phyloP scores from a whole-genome alignment of 164 flowering plant genomes.

The Stephania cephalantha region DNA sequence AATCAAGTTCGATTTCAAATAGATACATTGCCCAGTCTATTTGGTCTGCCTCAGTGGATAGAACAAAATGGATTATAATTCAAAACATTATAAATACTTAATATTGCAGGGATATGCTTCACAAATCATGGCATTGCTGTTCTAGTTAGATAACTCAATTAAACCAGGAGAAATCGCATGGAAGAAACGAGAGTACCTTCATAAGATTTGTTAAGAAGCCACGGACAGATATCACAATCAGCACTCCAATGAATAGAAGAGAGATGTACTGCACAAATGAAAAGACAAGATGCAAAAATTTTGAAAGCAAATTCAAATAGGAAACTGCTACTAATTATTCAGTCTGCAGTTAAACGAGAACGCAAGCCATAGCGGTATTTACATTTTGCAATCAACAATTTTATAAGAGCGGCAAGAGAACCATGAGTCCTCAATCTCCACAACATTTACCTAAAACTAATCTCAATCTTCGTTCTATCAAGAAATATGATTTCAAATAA shows the following conservation, averaged over 20 bases:
- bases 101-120: not conserved
- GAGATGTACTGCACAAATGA: constrained; percentile 71
- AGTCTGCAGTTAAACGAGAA: not conserved
- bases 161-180: not conserved
- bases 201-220: constrained; percentile 87
- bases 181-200: constrained; percentile 56
- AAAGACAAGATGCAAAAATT: not conserved
- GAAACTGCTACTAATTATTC: not conserved
- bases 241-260: constrained; percentile 85
- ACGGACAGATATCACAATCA: constrained; percentile 86
- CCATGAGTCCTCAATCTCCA: no score
- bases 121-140: not conserved
- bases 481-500: no score
- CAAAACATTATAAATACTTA: not conserved
- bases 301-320: not conserved
- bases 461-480: no score
- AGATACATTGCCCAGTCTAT: not conserved
- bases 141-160: not conserved
- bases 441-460: no score
- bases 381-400: no score
- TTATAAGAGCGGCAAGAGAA: no score
- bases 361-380: not conserved
- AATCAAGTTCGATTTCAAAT: no score
- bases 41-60: not conserved
- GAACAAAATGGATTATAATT: not conserved